Percentiles rank a stretch among this genome's conserved stretches.
Conservation (phyloP, 176 grass and related monocot species). For the Eremochloa ophiuroides region DNA sequence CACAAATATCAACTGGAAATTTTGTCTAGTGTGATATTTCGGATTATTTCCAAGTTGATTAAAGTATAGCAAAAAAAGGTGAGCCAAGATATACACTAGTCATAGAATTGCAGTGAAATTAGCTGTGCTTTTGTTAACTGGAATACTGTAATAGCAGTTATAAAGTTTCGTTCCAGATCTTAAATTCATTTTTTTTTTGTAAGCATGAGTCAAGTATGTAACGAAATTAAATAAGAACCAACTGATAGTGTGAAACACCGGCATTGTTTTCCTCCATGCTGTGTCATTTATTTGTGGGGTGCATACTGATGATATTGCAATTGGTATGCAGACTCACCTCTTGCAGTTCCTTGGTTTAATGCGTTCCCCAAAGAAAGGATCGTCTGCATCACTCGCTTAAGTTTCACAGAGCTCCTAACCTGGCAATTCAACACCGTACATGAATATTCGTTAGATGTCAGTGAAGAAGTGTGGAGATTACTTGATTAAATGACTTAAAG, state of each 20-base stretch:
- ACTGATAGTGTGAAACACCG: not conserved
- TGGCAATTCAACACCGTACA: slow-evolving; percentile 38
- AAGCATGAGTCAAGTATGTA: not conserved
- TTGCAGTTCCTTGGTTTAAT: slow-evolving; percentile 95
- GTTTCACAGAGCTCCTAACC: slow-evolving; percentile 80
- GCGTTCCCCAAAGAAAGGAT: slow-evolving; percentile 96
- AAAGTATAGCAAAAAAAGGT: not conserved
- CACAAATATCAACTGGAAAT: not conserved
- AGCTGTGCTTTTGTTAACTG: not conserved
- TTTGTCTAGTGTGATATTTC: not conserved
- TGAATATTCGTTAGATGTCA: slow-evolving; percentile 25
- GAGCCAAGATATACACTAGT: not conserved
- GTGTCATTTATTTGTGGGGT: slow-evolving; percentile 7
- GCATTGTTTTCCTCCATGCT: not conserved
- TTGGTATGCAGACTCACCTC: slow-evolving; percentile 55
- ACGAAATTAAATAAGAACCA: not conserved
- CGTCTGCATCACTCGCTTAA: slow-evolving; percentile 87
- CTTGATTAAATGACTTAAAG: not conserved
- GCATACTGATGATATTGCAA: slow-evolving; percentile 20
- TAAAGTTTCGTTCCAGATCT: not conserved
- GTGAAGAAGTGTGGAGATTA: slow-evolving; percentile 2
- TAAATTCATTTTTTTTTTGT: not conserved
- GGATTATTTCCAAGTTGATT: not conserved
- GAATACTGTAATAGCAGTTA: not conserved
- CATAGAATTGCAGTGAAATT: slow-evolving; percentile 1